Percentiles rank a stretch among this genome's conserved stretches.
phyloP scores from a whole-genome alignment of 441 rosid species.

The Isatis lusitanica region DNA sequence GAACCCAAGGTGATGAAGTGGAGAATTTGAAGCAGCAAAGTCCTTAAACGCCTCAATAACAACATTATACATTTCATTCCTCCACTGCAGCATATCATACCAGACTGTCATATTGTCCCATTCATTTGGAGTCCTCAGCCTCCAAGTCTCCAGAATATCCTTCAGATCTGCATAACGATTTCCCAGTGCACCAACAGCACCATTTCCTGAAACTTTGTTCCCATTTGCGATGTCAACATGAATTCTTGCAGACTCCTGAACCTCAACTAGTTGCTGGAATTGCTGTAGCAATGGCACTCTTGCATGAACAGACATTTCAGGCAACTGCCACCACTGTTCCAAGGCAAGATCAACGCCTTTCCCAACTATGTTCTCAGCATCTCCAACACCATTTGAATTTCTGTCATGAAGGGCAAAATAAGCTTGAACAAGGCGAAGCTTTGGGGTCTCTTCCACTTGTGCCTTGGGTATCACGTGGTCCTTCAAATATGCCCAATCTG shows the following conservation, averaged over 20 bases:
- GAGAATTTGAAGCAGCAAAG: constrained; percentile 66
- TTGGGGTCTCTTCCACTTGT: constrained; percentile 98
- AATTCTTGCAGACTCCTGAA: constrained; percentile 95
- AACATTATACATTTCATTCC: constrained; percentile 96
- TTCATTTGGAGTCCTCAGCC: constrained; percentile 94
- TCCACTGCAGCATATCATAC: constrained; percentile 99
- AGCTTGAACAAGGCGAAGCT: constrained; percentile 91
- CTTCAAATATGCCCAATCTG: constrained; percentile 96
- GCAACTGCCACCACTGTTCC: constrained; percentile 99
- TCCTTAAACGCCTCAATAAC: constrained; percentile 97
- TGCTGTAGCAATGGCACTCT: constrained; percentile 97
- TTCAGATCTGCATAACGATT: constrained; percentile 57
- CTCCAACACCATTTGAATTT: constrained; percentile 77
- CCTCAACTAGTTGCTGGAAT: constrained; percentile 98
- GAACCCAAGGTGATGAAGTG: constrained; percentile 95
- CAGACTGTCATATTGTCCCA: constrained; percentile 98
- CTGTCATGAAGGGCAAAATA: constrained; percentile 93
- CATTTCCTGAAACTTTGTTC: constrained; percentile 64
- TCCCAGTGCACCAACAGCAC: constrained; percentile 41
- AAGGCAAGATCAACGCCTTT: constrained; percentile 98
- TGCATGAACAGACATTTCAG: constrained; percentile 97
- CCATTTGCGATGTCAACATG: constrained; percentile 90
- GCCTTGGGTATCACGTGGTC: constrained; percentile 98
- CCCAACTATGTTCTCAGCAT: constrained; percentile 88
- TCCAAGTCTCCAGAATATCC: constrained; percentile 99